Evolutionary conservation across 768 basidiomycete species (phyloP), one percentile per base, ranked within the genome.

Genomic region (Lactarius sanguifluus): DNA sequence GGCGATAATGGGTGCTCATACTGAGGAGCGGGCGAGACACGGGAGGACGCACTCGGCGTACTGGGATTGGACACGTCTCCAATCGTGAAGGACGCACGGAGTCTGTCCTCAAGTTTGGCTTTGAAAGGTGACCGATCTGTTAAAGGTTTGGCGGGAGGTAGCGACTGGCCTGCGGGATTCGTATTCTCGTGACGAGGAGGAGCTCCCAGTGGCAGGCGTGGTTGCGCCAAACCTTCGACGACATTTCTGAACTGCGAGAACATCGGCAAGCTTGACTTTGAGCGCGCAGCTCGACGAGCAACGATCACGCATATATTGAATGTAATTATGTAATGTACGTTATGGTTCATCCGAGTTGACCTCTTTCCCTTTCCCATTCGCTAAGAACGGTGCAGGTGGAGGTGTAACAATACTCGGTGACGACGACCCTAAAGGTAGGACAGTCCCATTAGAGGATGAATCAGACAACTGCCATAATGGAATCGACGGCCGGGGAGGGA

Each of bases 381-480:
- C 36, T 56, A 68, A 61, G 28, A 68, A 64, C 10, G 71, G 58
- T 52, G 77, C 62, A 30, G 68, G 62, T 12, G 70, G 18, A 9
- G 69, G 34, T 62, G 61, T 32, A 61, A 66, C 65, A n/a, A 72
- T 25, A 52, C 50, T 62, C 10, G 71, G 59, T 18, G 71, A 40
- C 57, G 61, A 69, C 52, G 8, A n/a, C 34, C 58, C 59, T 34
- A 71, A 52, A 55, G 64, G 28, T 16, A 70, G 61, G 18, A 62
- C 40, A 10, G 58, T 45, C 4, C 63, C 41, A 50, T 41, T 67
- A 43, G 50, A 23, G 20, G 67, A 43, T 1, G 78, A 60, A 56
- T 79, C 79, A 20, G 87, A 84, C 59, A 97, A 80, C 74, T 98
- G 96, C 96, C 96, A 98, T 8, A 92, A 83, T 3, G 96, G 96